phyloP scores from a whole-genome alignment of 208 protist species.

The Porcisia hertigi region DNA sequence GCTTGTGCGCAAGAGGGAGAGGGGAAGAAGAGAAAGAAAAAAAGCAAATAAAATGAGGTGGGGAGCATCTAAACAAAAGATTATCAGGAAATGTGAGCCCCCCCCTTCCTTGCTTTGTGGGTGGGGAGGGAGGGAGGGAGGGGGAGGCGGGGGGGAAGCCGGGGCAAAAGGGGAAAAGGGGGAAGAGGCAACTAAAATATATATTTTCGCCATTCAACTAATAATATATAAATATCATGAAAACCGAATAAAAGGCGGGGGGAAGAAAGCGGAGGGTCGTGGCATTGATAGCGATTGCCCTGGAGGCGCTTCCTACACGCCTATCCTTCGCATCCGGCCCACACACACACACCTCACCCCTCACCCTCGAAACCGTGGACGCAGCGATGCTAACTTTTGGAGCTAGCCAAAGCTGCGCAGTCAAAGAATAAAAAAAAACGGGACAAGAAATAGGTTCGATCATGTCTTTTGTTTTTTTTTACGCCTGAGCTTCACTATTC shows the following conservation, averaged over 20 bases:
- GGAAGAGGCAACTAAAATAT: too few relatives aligned
- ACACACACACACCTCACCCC: background rate
- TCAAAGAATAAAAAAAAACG: background rate
- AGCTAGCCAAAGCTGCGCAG: background rate
- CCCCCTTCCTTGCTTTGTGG: too few relatives aligned
- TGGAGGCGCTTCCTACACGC: background rate
- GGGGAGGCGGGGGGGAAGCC: too few relatives aligned
- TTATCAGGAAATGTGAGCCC: too few relatives aligned
- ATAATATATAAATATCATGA: conserved; percentile 3
- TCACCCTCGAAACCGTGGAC: background rate
- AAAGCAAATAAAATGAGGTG: too few relatives aligned
- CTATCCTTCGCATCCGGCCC: background rate
- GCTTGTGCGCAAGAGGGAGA: background rate
- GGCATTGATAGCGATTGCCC: too few relatives aligned
- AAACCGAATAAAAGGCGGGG: background rate
- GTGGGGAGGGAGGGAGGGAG: too few relatives aligned
- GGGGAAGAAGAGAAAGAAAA: background rate
- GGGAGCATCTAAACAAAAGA: too few relatives aligned
- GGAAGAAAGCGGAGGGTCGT: background rate
- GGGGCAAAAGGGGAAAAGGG: too few relatives aligned
- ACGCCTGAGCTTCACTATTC: conserved; percentile 1
- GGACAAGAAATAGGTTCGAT: background rate
- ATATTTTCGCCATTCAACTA: background rate
- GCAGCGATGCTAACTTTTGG: background rate
- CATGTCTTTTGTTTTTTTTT: background rate